Evolutionary conservation across 768 basidiomycete species (phyloP), one percentile per base, ranked within the genome.

Genomic region (Tricholoma sp.): DNA sequence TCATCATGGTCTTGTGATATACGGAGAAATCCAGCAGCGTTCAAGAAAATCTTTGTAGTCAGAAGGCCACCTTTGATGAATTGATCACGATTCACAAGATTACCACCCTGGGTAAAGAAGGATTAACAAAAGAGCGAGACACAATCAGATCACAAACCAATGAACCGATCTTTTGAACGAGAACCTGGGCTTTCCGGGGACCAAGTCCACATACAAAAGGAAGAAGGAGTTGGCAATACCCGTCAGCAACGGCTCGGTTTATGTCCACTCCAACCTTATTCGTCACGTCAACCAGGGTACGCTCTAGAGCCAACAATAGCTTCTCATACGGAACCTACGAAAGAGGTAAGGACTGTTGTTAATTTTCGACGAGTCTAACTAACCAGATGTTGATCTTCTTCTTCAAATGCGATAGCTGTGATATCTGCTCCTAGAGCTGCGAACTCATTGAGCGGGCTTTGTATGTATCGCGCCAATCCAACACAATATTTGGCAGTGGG

Each of bases 191-290:
- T 70, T 99, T 99, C 57, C 97, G 83, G 8, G 94, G 97, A 7
- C 97, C 97, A 52, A 99, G 79, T 12, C 97, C 97, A 65, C 93
- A 85, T 41, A 99, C 83, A 66, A 91, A 96, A 1, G 89, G 94
- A 9, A 99, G 78, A 31, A 98, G 79, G 52, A 87, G 81, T 62
- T 91, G 88, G 67, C 97, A 94, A 70, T 98, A 97, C 3, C 85
- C 64, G 69, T 98, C 93, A 1, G 85, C 84, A 16, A 94, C 86
- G 32, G 93, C 91, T 29, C 89, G 88, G 69, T 99, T 98, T 75
- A 99, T 89, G 69, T 98, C 95, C 46, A 98, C 94, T 29, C 97
- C 97, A 59, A 95, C 87, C 66, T 85, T 85, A 72, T 95, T 98
- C 56, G 91, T 88, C 24, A 91, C 78, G 69, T 98, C 95, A 56